Evolutionary conservation across 208 protist genomes (phyloP), one percentile per base, ranked within the genome.

Genomic region (Plasmodiophora brassicae): DNA sequence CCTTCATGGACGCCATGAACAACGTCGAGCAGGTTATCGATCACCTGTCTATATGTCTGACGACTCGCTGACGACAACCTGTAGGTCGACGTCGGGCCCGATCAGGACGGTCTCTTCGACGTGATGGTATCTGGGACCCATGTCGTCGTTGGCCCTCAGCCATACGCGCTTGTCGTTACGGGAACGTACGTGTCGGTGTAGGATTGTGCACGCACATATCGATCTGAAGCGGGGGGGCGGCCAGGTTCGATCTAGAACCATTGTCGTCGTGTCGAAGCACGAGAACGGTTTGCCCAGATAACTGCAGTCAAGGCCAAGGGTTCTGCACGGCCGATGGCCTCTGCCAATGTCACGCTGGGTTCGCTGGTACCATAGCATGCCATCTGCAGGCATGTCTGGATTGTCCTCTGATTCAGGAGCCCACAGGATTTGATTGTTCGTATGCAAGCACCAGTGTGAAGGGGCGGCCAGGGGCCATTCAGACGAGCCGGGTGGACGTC

Each of bases 11-110:
- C n/a, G 20, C 65, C 20, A 8, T 78, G 5, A 78, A 78, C 65
- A 78, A 78, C n/a, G 65, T 78, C n/a, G 65, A 78, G n/a, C 65
- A 78, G 65, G 65, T 78, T 28, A 14, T 57, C 14, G 25, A n/a
- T n/a, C n/a, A n/a, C n/a, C n/a, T 57, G 50, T 28, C 14, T 25
- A 25, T 25, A 57, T 57, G 25, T 28, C 25, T 25, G 14, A 57
- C 50, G 25, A 57, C 25, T 57, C 20, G 50, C 25, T 57, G 25
- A 57, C 25, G 50, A 28, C 14, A 28, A 14, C 50, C 20, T 57
- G 14, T 57, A 57, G 50, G 25, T 57, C 41, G 65, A 5, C 10
- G 41, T 78, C n/a, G n/a, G 41, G 32, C 5, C 41, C 14, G 65
- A 5, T 38, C 10, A 5, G 41, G 5, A 44, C 5, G 65, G 41